These are phyloP conservation scores for Malus fusca DNA, from an alignment of 306 rosid species.

Conservation along the genomic window DNA sequence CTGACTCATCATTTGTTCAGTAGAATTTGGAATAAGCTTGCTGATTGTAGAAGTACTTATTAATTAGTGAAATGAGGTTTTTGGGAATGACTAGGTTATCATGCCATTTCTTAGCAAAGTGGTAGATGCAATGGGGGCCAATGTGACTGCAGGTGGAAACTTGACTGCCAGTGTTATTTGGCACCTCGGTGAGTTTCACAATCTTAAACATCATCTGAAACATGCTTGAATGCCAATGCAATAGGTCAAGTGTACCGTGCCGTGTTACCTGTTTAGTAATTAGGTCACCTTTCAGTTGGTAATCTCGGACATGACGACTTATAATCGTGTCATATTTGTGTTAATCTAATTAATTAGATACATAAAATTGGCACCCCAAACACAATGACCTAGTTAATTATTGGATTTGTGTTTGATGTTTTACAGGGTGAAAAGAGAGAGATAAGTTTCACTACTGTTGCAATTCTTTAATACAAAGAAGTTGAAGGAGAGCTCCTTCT, in stretches of 20 bases:
- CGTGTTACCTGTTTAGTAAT: not conserved
- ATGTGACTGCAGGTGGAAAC: not conserved
- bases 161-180: slow-evolving; percentile 22
- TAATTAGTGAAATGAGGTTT: not conserved
- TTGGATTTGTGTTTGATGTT: not conserved
- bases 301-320: too few species aligned
- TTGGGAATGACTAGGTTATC: slow-evolving; percentile 12
- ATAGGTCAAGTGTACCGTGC: not conserved
- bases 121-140: slow-evolving; percentile 44
- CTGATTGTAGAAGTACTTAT: not conserved
- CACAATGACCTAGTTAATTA: not conserved
- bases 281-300: not conserved
- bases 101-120: slow-evolving; percentile 11
- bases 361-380: not conserved
- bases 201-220: not conserved
- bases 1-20: too few species aligned
- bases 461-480: slow-evolving; percentile 35
- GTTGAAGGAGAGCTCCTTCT: slow-evolving; percentile 20
- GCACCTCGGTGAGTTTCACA: slow-evolving; percentile 28
- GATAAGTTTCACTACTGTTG: slow-evolving; percentile 37
- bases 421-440: slow-evolving; percentile 34
- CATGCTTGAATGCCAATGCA: not conserved
- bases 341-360: too few species aligned
- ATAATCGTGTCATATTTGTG: not conserved
- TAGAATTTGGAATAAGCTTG: not conserved